Conservation (phyloP, 176 grass and related monocot genomes). For the Carex pumila region DNA sequence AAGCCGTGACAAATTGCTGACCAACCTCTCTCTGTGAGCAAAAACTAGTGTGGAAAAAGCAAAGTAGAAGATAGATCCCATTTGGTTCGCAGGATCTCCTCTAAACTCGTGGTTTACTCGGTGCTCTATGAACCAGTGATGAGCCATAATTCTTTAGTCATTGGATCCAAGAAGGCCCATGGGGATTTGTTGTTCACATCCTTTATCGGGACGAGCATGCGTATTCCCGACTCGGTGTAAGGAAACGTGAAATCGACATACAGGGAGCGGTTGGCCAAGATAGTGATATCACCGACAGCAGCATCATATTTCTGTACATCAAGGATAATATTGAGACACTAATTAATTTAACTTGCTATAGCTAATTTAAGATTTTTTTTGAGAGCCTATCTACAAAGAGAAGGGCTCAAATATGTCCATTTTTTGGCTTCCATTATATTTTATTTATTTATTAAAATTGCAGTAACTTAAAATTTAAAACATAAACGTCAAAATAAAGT, state of each 20-base stretch:
- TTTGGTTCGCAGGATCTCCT: slow-evolving; percentile 41
- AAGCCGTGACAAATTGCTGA: slow-evolving; percentile 59
- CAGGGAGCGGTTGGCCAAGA: slow-evolving; percentile 55
- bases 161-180: slow-evolving; percentile 65
- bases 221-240: slow-evolving; percentile 62
- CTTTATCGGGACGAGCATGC: slow-evolving; percentile 53
- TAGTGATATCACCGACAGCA: slow-evolving; percentile 67
- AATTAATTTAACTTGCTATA: no score
- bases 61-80: slow-evolving; percentile 69
- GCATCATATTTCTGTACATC: slow-evolving; percentile 51
- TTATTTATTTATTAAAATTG: no score
- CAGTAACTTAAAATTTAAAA: no score
- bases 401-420: no score
- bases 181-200: slow-evolving; percentile 43
- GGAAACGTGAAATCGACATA: slow-evolving; percentile 85
- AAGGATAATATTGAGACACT: no score
- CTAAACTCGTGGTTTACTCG: slow-evolving; percentile 61
- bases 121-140: slow-evolving; percentile 60
- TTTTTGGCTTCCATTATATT: no score
- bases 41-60: slow-evolving; percentile 76
- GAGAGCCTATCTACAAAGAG: neutral
- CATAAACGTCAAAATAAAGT: no score
- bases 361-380: no score
- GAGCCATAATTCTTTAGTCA: slow-evolving; percentile 50
- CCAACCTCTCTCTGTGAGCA: slow-evolving; percentile 55